phyloP scores from a whole-genome alignment of 371 early-diverging fungal genomes.

The Capniomyces stellatus region DNA sequence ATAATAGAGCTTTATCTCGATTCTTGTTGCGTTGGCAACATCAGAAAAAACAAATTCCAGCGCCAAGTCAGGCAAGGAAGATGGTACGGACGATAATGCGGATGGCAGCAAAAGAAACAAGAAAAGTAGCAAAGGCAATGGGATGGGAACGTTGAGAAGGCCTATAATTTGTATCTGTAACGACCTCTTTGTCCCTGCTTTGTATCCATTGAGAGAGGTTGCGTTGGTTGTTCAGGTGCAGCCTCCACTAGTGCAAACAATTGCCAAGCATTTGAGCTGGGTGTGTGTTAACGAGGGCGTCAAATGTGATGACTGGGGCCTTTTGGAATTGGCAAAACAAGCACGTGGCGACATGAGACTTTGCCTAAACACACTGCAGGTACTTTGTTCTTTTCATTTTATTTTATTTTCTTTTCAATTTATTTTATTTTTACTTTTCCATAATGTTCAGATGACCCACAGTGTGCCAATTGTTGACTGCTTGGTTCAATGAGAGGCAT shows the following conservation, averaged over 20 bases:
- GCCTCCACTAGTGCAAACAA: constrained; percentile 38
- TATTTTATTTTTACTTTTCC: background rate
- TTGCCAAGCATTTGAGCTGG: constrained; percentile 55
- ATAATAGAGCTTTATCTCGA: constrained; percentile 64
- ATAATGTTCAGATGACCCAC: no score
- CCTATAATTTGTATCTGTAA: constrained; percentile 98
- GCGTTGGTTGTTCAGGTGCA: constrained; percentile 53
- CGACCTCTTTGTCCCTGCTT: constrained; percentile 76
- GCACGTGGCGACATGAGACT: constrained; percentile 73
- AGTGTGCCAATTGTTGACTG: no score
- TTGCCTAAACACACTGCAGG: constrained; percentile 78
- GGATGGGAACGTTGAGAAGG: constrained; percentile 48
- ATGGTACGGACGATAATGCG: background rate
- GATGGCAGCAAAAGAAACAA: constrained; percentile 16
- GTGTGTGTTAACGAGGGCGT: constrained; percentile 70
- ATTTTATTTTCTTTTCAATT: background rate
- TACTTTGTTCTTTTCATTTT: constrained; percentile 10
- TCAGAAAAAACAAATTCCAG: constrained; percentile 6
- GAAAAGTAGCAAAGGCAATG: constrained; percentile 12
- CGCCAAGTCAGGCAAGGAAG: constrained; percentile 1
- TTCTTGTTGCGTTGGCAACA: constrained; percentile 38
- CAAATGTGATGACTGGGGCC: constrained; percentile 46
- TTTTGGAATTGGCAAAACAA: constrained; percentile 52
- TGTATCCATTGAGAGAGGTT: constrained; percentile 62
- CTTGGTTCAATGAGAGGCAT: no score